Percentiles rank a stretch among this genome's conserved stretches.
These are phyloP conservation scores for Stromatinia cepivora DNA, from an alignment of 2,329 filamentous ascomycete species.

Conservation along the genomic window DNA sequence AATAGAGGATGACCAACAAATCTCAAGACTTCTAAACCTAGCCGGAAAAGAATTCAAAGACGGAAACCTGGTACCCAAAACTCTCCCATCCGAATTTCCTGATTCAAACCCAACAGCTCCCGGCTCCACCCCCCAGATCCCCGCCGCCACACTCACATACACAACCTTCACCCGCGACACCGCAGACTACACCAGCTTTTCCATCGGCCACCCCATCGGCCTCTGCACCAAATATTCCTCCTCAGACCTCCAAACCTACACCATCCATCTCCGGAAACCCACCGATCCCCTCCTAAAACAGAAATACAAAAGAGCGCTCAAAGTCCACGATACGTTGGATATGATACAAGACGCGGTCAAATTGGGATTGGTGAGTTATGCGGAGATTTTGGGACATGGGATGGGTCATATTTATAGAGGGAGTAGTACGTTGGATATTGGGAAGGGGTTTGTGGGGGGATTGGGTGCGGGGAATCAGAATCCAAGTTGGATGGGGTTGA, in stretches of 20 bases:
- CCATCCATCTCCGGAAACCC: slow-evolving; percentile 24
- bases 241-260: slow-evolving; percentile 21
- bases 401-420: slow-evolving; percentile 22
- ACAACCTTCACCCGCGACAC: slow-evolving; percentile 24
- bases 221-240: slow-evolving; percentile 23
- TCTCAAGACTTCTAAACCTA: slow-evolving; percentile 19
- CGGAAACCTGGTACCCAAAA: neutral
- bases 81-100: neutral
- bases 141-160: neutral
- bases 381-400: slow-evolving; percentile 24
- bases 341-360: slow-evolving; percentile 28
- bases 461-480: slow-evolving; percentile 16
- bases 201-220: slow-evolving; percentile 25
- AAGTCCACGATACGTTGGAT: slow-evolving; percentile 27
- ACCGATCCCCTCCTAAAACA: slow-evolving; percentile 23
- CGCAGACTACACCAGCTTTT: slow-evolving; percentile 19
- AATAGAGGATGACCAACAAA: slow-evolving; percentile 26
- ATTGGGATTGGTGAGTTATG: slow-evolving; percentile 26
- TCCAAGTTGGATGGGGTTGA: slow-evolving; percentile 22
- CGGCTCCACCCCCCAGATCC: neutral
- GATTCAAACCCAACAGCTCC: neutral
- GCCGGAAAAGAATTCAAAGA: slow-evolving; percentile 11
- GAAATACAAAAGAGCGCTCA: slow-evolving; percentile 25
- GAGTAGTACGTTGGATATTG: slow-evolving; percentile 24
- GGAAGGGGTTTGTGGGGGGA: slow-evolving; percentile 25